Base-by-base conservation (phyloP, 1,284 basidiomycete species). In the Irpex lacteus region DNA sequence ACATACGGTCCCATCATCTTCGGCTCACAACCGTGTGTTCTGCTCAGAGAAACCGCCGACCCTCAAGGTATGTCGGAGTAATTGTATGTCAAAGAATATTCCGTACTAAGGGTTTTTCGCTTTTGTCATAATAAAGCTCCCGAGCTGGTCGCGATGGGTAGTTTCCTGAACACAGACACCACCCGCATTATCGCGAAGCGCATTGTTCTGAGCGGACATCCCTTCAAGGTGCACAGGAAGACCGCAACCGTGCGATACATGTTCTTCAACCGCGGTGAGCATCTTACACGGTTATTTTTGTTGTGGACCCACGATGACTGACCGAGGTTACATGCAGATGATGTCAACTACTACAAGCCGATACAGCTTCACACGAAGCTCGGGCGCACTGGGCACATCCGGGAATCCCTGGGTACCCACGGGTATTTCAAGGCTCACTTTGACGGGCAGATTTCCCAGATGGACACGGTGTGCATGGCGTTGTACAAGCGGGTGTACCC, bases 391-490 rank as follows among this genome's bases (percentile, higher is more conserved):
- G 97, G 97, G 0, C 95, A 98, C 75, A 95, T 96, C 72, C 86
- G 85, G 40, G 97, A 97, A 77, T 90, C 94, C 5, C 85, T 99
- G n/a, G 97, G 97, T 59, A 98, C 96, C 26, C 97, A 99, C 72
- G 98, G 97, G 9, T 98, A 98, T 78, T 96, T 95, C 84, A 99
- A 99, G 80, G 96, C 95, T 8, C 88, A 95, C 74, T 99, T 99
- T 76, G 97, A 98, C 73, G 95, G 94, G 1, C 93, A 93, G 6
- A 89, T 99, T 70, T 92, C 87, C 72, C 96, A 98, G 79, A 98
- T 98, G 95, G 96, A 97, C 70, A 96, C 94, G 5, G 84, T 96
- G 58, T 95, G 94, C 73, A 91, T 97, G 92, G 86, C 88, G 56
- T 72, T 98, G 65, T 97, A 96, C 78, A 98, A 97, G 77, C 84